phyloP scores from a whole-genome alignment of 2,329 filamentous ascomycete genomes.

The Fusarium odoratissimum region DNA sequence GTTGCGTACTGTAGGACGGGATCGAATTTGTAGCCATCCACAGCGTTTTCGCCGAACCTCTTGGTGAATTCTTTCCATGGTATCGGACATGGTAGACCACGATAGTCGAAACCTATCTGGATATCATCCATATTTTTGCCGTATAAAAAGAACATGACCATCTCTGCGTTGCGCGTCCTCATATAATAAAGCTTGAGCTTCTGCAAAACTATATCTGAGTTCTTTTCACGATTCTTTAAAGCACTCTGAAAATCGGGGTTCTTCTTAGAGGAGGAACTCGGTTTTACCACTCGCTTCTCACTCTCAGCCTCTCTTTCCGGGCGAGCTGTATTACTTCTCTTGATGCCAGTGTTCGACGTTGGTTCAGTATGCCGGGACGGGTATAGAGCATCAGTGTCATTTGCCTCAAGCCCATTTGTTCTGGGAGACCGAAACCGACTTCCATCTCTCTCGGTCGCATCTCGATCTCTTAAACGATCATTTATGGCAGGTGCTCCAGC shows the following conservation, averaged over 20 bases:
- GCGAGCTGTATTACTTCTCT: neutral
- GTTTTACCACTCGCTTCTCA: neutral
- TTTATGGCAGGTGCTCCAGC: neutral
- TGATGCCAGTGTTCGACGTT: neutral
- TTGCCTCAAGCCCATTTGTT: neutral
- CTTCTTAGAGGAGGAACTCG: neutral
- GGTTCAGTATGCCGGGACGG: neutral
- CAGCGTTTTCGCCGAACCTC: neutral
- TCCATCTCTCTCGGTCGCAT: neutral
- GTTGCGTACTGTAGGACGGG: neutral
- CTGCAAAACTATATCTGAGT: neutral
- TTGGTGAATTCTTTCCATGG: neutral
- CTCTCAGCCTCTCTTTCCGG: neutral
- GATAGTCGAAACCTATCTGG: neutral
- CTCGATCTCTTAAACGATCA: neutral
- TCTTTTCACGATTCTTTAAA: neutral
- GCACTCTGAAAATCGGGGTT: neutral
- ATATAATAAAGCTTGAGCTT: conserved; percentile 1
- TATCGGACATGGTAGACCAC: neutral
- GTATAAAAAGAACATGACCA: conserved; percentile 1
- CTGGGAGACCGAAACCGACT: neutral
- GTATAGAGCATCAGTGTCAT: neutral
- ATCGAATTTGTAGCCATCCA: neutral
- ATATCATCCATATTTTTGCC: conserved; percentile 1
- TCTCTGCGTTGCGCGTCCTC: neutral